Base-by-base conservation (phyloP, 2,329 filamentous ascomycete species). In the Chaetomium olivaceum region DNA sequence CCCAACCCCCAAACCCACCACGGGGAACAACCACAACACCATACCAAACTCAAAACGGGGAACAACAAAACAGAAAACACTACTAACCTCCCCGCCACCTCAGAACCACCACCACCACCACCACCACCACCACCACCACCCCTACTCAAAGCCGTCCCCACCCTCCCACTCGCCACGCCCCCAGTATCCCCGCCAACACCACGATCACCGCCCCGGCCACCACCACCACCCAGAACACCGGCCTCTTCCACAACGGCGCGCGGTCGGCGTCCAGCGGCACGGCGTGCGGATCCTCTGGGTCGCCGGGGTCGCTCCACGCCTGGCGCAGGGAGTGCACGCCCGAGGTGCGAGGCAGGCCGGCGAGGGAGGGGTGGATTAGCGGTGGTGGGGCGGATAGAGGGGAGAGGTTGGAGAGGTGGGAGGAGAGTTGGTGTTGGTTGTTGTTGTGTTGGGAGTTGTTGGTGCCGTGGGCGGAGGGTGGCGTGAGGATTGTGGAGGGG, bases 131-230 rank as follows among this genome's bases (percentile, higher is more conserved):
- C 68, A 19, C 70, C 70, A 5, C 67, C 50, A 2, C 39, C 21
- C 56, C 56, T 11, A 27, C 9, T 6, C 27, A 29, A 29, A 29
- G 62, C 50, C 8, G 60, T 69, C 61, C 39, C 58, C 7, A 71
- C 68, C 31, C n/a, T 43, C 8, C 70, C 70, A 19, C 67, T 56
- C 2, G 58, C 66, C 5, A 71, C 63, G 2, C 56, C 70, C 68
- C 70, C 43, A 71, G 16, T 0, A 71, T 43, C 8, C 68, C 70
- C 4, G 67, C 70, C 56, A 71, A 31, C 21, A 58, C 66, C 3
- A 33, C 55, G n/a, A 69, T 62, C 11, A 70, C 56, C 8, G 61
- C 51, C 23, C 67, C 12, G 4, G 58, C 55, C 11, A 63, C 33
- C 4, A 52, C 51, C 58, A 58, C 57, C 4, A 68, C 62, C 67